Evolutionary conservation across 352 stramenopile species (phyloP), one percentile per base, ranked within the genome.

Genomic region (Halophytophthora batemanensis): DNA sequence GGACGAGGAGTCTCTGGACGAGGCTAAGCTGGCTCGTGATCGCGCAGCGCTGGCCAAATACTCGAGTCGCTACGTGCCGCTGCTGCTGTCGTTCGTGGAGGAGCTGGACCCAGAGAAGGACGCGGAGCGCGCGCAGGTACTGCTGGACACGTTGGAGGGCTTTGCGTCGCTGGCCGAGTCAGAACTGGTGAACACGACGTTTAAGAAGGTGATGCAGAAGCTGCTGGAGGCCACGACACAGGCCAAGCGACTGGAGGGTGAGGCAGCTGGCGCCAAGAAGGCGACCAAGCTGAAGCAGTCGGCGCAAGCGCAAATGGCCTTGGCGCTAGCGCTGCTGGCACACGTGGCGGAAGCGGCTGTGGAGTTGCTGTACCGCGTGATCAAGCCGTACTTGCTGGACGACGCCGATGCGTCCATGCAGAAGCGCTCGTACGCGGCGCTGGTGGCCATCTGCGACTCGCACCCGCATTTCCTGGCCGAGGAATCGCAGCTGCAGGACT

Each of bases 131-230:
- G 56, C 81, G 10, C 77, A 88, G 50, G 69, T 80, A 31, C 56
- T 94, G 23, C 57, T 92, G 44, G 82, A 92, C 63, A 94, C 84
- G 41, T 70, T 94, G 33, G 78, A 87, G 42, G 81, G 75, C 31
- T 96, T 95, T 57, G 84, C 84, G 11, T 83, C 70, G 42, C 69
- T 94, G 14, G 82, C 80, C 28, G 82, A 93, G 40, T 50, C 64
- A 7, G 49, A 74, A 7, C 71, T 93, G 11, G 77, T 95, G 15
- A 57, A 66, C 34, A 76, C 66, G 29, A 79, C 79, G 34, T 96
- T 95, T 67, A 88, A 90, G 48, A 90, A 90, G 69, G 86, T 91
- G 59, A 89, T 96, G 74, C 84, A 96, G 62, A 89, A 90, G 63
- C 64, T 96, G 31, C 63, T 96, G 10, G 77, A 95, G 50, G 69